Percentiles rank a stretch among this genome's conserved stretches.
These are phyloP conservation scores for Zizania latifolia DNA, from an alignment of 176 grass and related monocot genomes.

Conservation along the genomic window DNA sequence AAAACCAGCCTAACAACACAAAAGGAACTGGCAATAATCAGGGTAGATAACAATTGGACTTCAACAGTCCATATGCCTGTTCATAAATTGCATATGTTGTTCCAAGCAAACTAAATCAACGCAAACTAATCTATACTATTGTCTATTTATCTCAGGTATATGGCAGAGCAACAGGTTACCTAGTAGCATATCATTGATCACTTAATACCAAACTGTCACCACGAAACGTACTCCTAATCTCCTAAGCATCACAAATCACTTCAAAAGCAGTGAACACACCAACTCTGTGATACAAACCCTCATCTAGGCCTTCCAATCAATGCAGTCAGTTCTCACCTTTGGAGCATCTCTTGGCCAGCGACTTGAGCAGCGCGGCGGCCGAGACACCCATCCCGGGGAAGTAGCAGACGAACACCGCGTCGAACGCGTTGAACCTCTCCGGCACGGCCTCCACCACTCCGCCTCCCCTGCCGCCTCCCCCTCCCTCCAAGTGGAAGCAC, in stretches of 20 bases:
- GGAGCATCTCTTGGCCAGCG: slow-evolving; percentile 46
- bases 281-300: background rate
- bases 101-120: background rate
- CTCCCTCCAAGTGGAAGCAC: slow-evolving; percentile 63
- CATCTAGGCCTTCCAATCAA: too few species aligned
- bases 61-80: background rate
- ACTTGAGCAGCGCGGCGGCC: slow-evolving; percentile 40
- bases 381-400: slow-evolving; percentile 86
- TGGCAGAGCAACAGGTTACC: background rate
- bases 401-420: slow-evolving; percentile 78
- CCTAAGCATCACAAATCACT: background rate
- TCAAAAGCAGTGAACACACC: background rate
- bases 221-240: background rate
- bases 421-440: slow-evolving; percentile 56
- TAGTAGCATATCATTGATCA: slow-evolving; percentile 2
- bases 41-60: background rate
- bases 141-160: background rate
- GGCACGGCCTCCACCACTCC: slow-evolving; percentile 62
- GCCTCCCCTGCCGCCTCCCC: slow-evolving; percentile 33
- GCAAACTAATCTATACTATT: background rate
- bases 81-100: background rate
- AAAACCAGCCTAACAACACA: background rate
- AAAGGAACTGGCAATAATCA: background rate
- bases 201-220: background rate
- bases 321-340: slow-evolving; percentile 51